Base-by-base conservation (phyloP, 2,329 filamentous ascomycete species). In the Ophiostoma pallidulum region DNA sequence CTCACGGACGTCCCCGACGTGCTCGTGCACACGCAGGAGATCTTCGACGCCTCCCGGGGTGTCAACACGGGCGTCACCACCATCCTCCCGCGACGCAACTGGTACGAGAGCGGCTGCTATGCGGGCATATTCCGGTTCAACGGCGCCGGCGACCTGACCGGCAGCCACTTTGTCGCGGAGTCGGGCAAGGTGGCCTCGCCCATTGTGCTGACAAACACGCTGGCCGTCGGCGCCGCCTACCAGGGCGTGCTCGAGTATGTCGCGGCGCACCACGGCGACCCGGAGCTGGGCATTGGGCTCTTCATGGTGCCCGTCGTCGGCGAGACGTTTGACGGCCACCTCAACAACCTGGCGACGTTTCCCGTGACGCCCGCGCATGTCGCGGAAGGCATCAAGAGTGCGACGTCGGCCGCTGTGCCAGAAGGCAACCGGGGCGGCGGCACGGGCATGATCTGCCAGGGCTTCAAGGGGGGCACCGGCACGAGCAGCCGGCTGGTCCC, bases 381-480 rank as follows among this genome's bases (percentile, higher is more conserved):
- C 29, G 65, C 76, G 24, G 58, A 65, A 4, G 75, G 77, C 1
- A 75, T 84, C 44, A 65, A 70, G 28, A 65, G 59, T 8, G 78
- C 75, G 0, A 66, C 64, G 3, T 64, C 66, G 8, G 74, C 69
- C 2, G 62, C 66, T 1, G 78, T 84, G 1, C 62, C 63, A 2
- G 80, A 85, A 60, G 81, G 81, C 0, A 78, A 77, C 54, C 72
- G 72, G 2, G 81, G 81, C 3, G 81, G 81, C 16, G 81, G 81
- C n/a, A 80, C 79, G 0, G 80, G 79, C 13, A 83, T 84, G 78
- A 70, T 78, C 32, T 81, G 77, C 57, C 77, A 82, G 56, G 72
- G 72, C 53, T 82, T 78, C 65, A 83, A 84, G 59, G 81, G 78
- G 31, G 80, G 81, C 0, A 85, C 80, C 0, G 80, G 80, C 1